Evolutionary conservation across 106 monocot genomes (phyloP).

Genomic region (Allium fistulosum): DNA sequence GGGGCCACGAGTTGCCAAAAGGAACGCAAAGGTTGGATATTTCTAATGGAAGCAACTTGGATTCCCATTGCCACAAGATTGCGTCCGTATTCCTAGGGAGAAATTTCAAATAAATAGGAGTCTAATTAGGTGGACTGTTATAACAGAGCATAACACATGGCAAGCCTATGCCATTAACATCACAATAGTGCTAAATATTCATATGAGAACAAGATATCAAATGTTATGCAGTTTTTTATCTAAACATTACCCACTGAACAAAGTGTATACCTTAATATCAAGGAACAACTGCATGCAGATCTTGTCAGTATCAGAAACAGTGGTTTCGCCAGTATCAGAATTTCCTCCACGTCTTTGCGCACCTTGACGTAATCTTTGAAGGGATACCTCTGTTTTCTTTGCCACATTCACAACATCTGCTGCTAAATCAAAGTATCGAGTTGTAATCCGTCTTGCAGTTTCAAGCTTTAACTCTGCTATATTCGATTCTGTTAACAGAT

Average conservation of each 20-base stretch:
- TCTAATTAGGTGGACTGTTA: not conserved
- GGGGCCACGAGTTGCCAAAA: conserved; percentile 92
- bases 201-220: not conserved
- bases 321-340: conserved; percentile 69
- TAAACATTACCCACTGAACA: not conserved
- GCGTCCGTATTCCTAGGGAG: conserved; percentile 73
- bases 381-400: conserved; percentile 83
- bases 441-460: conserved; percentile 54
- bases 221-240: not conserved
- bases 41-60: conserved; percentile 43
- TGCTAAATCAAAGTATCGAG: conserved; percentile 67
- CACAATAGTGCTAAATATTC: not conserved
- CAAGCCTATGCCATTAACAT: not conserved
- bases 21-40: conserved; percentile 27
- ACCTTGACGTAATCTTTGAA: conserved; percentile 83
- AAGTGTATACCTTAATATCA: conserved; percentile 73
- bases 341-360: conserved; percentile 77
- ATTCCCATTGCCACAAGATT: conserved; percentile 68
- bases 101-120: not conserved
- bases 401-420: conserved; percentile 73
- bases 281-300: conserved; percentile 98
- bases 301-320: conserved; percentile 84
- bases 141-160: not conserved
- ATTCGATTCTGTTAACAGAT: conserved; percentile 44
- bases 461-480: conserved; percentile 36